phyloP scores from a whole-genome alignment of 1,284 basidiomycete genomes.

The Rhodotorula sp. region DNA sequence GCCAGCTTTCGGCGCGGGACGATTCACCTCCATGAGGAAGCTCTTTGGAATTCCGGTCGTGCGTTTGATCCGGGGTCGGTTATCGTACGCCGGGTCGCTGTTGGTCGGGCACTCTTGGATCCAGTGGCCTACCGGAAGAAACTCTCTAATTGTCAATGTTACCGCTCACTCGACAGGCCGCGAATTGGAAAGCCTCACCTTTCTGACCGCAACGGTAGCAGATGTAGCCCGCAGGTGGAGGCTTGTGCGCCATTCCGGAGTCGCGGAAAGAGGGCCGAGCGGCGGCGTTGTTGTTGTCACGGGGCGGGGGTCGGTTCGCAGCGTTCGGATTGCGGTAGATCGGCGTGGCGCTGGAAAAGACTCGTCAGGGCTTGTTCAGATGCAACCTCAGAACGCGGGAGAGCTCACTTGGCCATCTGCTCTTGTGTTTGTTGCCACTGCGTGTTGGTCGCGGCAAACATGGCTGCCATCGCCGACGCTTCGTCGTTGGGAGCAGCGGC shows the following conservation, averaged over 20 bases:
- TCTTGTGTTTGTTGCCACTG: slow-evolving; percentile 96
- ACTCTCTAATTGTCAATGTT: neutral
- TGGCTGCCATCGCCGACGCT: slow-evolving; percentile 84
- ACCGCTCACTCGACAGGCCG: slow-evolving; percentile 11
- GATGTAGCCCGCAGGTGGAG: slow-evolving; percentile 89
- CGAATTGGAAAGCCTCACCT: slow-evolving; percentile 59
- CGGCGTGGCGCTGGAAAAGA: slow-evolving; percentile 62
- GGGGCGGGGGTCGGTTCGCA: slow-evolving; percentile 7
- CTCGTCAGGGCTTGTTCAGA: neutral
- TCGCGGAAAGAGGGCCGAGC: slow-evolving; percentile 44
- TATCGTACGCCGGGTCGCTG: slow-evolving; percentile 89
- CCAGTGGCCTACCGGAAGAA: slow-evolving; percentile 77
- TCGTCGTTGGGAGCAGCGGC: slow-evolving; percentile 59
- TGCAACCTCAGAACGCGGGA: neutral
- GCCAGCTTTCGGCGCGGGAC: slow-evolving; percentile 56
- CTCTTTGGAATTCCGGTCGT: slow-evolving; percentile 91
- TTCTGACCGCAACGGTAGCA: slow-evolving; percentile 98
- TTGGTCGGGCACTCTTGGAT: slow-evolving; percentile 99
- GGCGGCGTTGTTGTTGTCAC: slow-evolving; percentile 10
- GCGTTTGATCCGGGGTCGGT: slow-evolving; percentile 90
- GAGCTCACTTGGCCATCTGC: slow-evolving; percentile 73
- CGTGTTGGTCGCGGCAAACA: slow-evolving; percentile 86
- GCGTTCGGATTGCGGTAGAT: slow-evolving; percentile 56
- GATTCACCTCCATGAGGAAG: slow-evolving; percentile 94
- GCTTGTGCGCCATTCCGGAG: slow-evolving; percentile 39